A percentile compares a stretch with the other conserved stretches of the same genome.
Evolutionary conservation across 2,329 filamentous ascomycete genomes (phyloP).

Genomic region (Pseudogymnoascus sp.): DNA sequence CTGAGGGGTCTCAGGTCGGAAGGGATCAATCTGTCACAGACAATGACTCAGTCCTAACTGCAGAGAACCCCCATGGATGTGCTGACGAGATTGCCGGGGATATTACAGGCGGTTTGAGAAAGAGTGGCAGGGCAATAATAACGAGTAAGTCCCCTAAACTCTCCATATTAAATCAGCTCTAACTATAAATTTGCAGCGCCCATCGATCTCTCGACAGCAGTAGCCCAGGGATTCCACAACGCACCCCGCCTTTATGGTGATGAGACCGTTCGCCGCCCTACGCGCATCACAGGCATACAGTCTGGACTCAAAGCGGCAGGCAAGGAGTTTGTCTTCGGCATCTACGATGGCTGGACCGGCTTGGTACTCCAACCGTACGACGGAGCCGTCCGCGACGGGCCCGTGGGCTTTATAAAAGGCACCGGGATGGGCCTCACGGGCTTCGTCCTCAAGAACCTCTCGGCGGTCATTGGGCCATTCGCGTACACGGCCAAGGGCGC

Average conservation of each 20-base stretch:
- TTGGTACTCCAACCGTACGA: constrained; percentile 50
- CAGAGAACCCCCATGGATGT: constrained; percentile 17
- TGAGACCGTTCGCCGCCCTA: constrained; percentile 55
- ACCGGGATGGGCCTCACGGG: constrained; percentile 55
- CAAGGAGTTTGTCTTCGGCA: constrained; percentile 51
- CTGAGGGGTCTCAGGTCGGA: neutral
- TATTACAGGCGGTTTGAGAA: constrained; percentile 14
- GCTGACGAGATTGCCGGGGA: constrained; percentile 22
- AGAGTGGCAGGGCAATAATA: constrained; percentile 3
- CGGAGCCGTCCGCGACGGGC: constrained; percentile 46
- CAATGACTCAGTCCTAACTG: constrained; percentile 14
- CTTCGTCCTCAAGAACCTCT: constrained; percentile 55
- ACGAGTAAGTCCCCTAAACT: neutral
- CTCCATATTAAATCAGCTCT: neutral
- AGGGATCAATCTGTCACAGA: neutral
- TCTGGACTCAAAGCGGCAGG: constrained; percentile 55
- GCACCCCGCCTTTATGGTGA: constrained; percentile 63
- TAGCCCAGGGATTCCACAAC: constrained; percentile 64
- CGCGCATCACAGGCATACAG: constrained; percentile 54
- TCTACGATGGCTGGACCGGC: constrained; percentile 58
- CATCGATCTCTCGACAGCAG: constrained; percentile 49
- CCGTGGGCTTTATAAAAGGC: constrained; percentile 42
- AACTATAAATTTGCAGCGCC: constrained; percentile 33
- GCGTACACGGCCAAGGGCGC: constrained; percentile 58
- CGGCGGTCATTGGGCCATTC: constrained; percentile 50